Conservation (phyloP, 1,284 basidiomycete genomes). For the Macrocybe sp. region DNA sequence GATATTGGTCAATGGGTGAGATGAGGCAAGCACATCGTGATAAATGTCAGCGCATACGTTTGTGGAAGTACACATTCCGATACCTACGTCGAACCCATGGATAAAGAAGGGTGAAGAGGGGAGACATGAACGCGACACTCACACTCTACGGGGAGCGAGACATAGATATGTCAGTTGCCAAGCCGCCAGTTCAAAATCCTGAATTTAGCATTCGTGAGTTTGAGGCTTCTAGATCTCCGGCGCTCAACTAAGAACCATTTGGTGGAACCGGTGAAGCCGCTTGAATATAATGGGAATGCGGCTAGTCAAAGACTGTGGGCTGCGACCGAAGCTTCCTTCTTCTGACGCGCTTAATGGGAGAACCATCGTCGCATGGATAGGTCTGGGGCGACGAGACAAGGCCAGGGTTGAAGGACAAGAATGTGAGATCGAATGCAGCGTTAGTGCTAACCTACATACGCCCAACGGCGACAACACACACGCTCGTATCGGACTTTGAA, state of each 20-base stretch:
- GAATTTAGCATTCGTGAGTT: conserved; percentile 9
- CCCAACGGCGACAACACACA: too few relatives aligned
- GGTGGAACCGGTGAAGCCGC: conserved; percentile 73
- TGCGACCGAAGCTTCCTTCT: conserved; percentile 27
- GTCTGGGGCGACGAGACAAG: conserved; percentile 33
- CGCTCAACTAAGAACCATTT: conserved; percentile 59
- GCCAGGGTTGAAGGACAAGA: conserved; percentile 22
- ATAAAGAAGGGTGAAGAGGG: background rate
- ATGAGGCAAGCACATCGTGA: background rate
- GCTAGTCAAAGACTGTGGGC: conserved; percentile 33
- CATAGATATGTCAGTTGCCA: conserved; percentile 94
- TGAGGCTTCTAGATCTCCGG: background rate
- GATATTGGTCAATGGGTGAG: background rate
- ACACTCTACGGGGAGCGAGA: conserved; percentile 88
- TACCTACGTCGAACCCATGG: conserved; percentile 43
- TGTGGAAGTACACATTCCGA: conserved; percentile 89
- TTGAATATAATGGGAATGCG: conserved; percentile 78
- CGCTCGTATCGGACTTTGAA: too few relatives aligned
- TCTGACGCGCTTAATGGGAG: conserved; percentile 50
- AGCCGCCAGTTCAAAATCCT: conserved; percentile 94
- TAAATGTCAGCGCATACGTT: conserved; percentile 49
- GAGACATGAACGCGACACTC: conserved; percentile 30
- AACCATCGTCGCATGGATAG: conserved; percentile 44
- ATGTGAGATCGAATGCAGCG: conserved; percentile 3
- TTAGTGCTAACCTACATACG: background rate